Percentiles rank a stretch among this genome's conserved stretches.
phyloP scores from a whole-genome alignment of 1,284 basidiomycete genomes.

The Sparassis latifolia region DNA sequence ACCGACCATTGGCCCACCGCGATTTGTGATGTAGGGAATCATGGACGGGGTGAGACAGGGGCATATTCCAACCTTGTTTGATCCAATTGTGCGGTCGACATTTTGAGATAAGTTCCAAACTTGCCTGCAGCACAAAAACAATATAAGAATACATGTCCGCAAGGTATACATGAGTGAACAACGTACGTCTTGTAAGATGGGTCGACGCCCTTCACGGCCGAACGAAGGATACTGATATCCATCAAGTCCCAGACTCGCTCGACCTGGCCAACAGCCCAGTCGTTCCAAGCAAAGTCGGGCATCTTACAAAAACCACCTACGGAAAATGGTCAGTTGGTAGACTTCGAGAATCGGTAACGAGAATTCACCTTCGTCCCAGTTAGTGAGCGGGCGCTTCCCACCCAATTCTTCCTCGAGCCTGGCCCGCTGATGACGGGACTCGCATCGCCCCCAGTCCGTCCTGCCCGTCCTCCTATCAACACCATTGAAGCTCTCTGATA shows the following conservation, averaged over 20 bases:
- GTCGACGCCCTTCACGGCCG: constrained; percentile 76
- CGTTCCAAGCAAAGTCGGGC: constrained; percentile 89
- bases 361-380: constrained; percentile 81
- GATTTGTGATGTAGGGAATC: constrained; percentile 94
- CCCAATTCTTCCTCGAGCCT: constrained; percentile 82
- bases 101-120: constrained; percentile 99
- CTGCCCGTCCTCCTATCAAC: constrained; percentile 62
- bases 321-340: constrained; percentile 1
- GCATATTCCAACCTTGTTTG: constrained; percentile 77
- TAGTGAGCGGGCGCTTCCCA: constrained; percentile 80
- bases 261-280: constrained; percentile 88
- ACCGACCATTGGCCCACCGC: constrained; percentile 94
- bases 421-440: constrained; percentile 86
- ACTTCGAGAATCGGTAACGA: neutral
- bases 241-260: constrained; percentile 93
- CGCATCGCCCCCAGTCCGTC: constrained; percentile 89
- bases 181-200: constrained; percentile 82
- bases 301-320: constrained; percentile 82
- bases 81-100: constrained; percentile 84
- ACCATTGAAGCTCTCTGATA: constrained; percentile 55
- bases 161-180: neutral
- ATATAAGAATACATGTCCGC: neutral
- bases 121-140: constrained; percentile 37
- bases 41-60: constrained; percentile 93
- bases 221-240: constrained; percentile 84